Evolutionary conservation across 257 asterid genomes (phyloP).

Genomic region (Plantago elongata): DNA sequence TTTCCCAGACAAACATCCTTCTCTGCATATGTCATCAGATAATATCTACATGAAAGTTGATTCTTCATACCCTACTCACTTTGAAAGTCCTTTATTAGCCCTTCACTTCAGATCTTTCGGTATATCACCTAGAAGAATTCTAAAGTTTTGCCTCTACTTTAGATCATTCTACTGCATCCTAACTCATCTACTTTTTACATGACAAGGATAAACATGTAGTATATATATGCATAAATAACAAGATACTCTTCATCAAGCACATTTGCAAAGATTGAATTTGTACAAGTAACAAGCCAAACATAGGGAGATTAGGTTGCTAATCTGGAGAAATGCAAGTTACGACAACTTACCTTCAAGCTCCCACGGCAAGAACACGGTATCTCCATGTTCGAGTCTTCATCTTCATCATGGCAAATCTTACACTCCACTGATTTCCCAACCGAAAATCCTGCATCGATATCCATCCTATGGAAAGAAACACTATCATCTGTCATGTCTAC

Average conservation of each 20-base stretch:
- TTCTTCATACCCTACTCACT: background rate
- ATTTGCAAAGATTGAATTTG: too few relatives aligned
- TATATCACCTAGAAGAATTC: too few relatives aligned
- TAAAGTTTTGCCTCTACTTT: too few relatives aligned
- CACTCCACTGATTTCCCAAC: constrained; percentile 51
- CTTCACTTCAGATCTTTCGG: too few relatives aligned
- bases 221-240: too few relatives aligned
- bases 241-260: too few relatives aligned
- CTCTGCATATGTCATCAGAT: background rate
- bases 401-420: constrained; percentile 88
- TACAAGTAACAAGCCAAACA: background rate
- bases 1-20: background rate
- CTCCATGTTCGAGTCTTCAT: constrained; percentile 78
- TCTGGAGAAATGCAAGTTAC: background rate
- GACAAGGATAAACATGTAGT: too few relatives aligned
- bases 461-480: constrained; percentile 50
- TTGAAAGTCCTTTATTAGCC: background rate
- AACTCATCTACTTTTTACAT: too few relatives aligned
- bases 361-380: constrained; percentile 85
- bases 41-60: background rate
- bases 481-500: constrained; percentile 21
- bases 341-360: constrained; percentile 59
- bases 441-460: constrained; percentile 34
- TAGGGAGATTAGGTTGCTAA: background rate
- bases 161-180: too few relatives aligned